These are phyloP conservation scores for Setomelanomma holmii DNA, from an alignment of 2,329 filamentous ascomycete species.

Conservation along the genomic window DNA sequence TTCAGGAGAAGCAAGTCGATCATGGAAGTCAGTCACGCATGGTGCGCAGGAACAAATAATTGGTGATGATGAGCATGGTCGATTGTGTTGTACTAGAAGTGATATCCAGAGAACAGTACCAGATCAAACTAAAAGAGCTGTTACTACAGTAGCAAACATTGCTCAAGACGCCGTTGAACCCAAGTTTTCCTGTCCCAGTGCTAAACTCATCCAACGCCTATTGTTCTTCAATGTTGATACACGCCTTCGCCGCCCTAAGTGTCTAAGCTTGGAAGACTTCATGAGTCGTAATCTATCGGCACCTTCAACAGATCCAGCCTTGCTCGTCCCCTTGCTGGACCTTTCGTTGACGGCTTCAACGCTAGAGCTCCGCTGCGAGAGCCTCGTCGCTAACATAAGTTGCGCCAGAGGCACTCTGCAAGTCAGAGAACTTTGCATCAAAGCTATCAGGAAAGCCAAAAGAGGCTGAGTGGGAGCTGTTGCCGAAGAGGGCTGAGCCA, in stretches of 20 bases:
- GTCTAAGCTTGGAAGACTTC: constrained; percentile 37
- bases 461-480: constrained; percentile 35
- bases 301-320: constrained; percentile 31
- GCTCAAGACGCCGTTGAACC: constrained; percentile 33
- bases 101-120: constrained; percentile 25
- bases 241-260: constrained; percentile 34
- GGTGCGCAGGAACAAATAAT: not conserved
- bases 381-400: constrained; percentile 57
- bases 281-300: constrained; percentile 34
- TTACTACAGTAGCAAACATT: constrained; percentile 25
- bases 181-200: constrained; percentile 18
- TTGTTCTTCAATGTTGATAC: constrained; percentile 30
- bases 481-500: constrained; percentile 41
- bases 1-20: not conserved
- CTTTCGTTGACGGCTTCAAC: constrained; percentile 31
- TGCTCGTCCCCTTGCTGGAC: constrained; percentile 28
- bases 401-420: constrained; percentile 57
- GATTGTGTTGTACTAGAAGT: constrained; percentile 5
- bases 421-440: constrained; percentile 52
- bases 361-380: constrained; percentile 52
- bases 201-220: constrained; percentile 18
- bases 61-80: constrained; percentile 21
- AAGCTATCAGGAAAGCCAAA: constrained; percentile 48
- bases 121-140: constrained; percentile 17
- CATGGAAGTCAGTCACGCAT: not conserved